Evolutionary conservation across 305 asterid species (phyloP).

Genomic region (Ajuga reptans): DNA sequence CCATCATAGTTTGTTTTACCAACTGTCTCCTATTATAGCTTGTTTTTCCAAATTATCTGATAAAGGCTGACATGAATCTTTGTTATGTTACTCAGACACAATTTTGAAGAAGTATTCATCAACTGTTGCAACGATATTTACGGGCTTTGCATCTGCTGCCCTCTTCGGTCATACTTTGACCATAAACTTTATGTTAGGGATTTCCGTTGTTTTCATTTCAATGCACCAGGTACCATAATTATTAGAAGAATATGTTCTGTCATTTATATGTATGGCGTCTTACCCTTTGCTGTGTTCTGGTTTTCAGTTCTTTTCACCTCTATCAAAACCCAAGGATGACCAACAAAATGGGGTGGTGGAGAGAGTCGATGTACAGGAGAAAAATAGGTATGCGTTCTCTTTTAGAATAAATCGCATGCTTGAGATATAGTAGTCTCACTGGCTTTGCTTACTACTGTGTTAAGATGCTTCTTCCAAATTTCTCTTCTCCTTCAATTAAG

Average conservation of each 20-base stretch:
- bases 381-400: slow-evolving; percentile 41
- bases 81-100: slow-evolving; percentile 50
- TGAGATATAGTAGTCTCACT: neutral
- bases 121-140: slow-evolving; percentile 93
- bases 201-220: slow-evolving; percentile 90
- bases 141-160: slow-evolving; percentile 93
- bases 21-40: neutral
- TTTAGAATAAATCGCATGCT: neutral
- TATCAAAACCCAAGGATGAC: slow-evolving; percentile 80
- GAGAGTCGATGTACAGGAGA: slow-evolving; percentile 39
- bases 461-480: neutral
- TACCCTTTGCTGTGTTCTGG: neutral
- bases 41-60: neutral
- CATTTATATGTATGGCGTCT: slow-evolving; percentile 12
- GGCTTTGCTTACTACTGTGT: neutral
- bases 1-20: neutral
- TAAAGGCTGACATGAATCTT: slow-evolving; percentile 24
- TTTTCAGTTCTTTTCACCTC: slow-evolving; percentile 80
- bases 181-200: slow-evolving; percentile 80
- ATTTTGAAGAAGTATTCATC: slow-evolving; percentile 78
- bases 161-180: slow-evolving; percentile 85
- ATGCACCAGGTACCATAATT: slow-evolving; percentile 81
- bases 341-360: slow-evolving; percentile 55
- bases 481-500: neutral
- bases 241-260: slow-evolving; percentile 10